Conservation (phyloP, 2,329 filamentous ascomycete species). For the Aureobasidium leucospermi region DNA sequence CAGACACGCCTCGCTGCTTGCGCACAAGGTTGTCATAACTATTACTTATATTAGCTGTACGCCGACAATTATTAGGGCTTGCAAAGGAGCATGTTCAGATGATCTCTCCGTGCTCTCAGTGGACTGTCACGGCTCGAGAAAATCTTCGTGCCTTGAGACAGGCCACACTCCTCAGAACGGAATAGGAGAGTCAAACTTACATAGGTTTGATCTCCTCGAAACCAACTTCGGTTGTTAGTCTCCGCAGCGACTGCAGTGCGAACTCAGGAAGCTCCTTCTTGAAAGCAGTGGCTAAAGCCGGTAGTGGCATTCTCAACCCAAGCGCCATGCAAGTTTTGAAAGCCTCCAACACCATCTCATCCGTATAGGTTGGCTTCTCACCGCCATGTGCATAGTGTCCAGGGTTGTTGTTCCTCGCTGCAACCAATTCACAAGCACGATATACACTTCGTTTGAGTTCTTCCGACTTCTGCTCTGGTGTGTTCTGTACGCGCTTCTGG, state of each 20-base stretch:
- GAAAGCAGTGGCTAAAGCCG: background rate
- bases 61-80: background rate
- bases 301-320: background rate
- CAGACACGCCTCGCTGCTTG: background rate
- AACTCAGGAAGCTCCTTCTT: background rate
- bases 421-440: background rate
- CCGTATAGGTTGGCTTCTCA: background rate
- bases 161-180: background rate
- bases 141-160: no score
- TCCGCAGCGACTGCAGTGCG: background rate
- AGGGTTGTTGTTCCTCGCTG: background rate
- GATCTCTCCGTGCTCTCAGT: no score
- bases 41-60: background rate
- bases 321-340: background rate
- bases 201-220: background rate
- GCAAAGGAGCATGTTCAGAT: background rate
- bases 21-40: background rate
- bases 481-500: background rate
- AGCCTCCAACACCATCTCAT: background rate
- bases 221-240: background rate
- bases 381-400: background rate
- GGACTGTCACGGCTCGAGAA: no score
- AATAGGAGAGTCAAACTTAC: background rate
- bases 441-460: background rate
- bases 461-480: background rate